Base-by-base conservation (phyloP, 495 filamentous ascomycete genomes). In the Penicillium alfredii region DNA sequence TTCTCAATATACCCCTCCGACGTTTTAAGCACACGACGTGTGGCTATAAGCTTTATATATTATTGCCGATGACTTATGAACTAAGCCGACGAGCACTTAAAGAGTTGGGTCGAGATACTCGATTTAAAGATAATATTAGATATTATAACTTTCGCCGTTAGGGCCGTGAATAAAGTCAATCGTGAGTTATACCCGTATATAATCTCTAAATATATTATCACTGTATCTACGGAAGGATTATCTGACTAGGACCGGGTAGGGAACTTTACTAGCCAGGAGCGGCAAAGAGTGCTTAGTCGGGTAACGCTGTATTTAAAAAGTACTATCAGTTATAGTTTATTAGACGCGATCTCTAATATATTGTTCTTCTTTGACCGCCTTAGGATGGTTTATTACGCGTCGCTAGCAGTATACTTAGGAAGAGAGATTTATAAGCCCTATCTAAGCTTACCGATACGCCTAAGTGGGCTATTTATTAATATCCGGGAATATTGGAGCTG, bases 111-210 rank as follows among this genome's bases (percentile, higher is more conserved):
- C 28, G 35, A 33, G 50, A 49, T 38, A 18, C 50, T 43, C 20
- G 32, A 55, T 62, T 62, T 31, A 35, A 59, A 36, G 42, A 62
- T 30, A 35, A 59, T 45, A 52, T 62, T 35, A 32, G 49, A n/a
- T 27, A 62, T 53, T 59, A 59, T 26, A 57, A 57, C 31, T 62
- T 38, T 35, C 47, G 53, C 19, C 33, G 46, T 24, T 59, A n/a
- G 40, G 58, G 34, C 50, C 14, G 46, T 36, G 52, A 62, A 62
- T 47, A 30, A 59, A 50, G 53, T 53, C n/a, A 59, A 62, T 41
- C 31, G 44, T 59, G 44, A 30, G 47, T 52, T 23, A 26, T 14
- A 19, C 28, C 0, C 25, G 19, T n/a, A 13, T 21, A 4, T 11
- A 31, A 24, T 22, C 16, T 3, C 5, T 12, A 17, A 17, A 31